A percentile compares a stretch with the other conserved stretches of the same genome.
These are phyloP conservation scores for Xylaria sp. DNA, from an alignment of 2,329 filamentous ascomycete species.

Conservation along the genomic window DNA sequence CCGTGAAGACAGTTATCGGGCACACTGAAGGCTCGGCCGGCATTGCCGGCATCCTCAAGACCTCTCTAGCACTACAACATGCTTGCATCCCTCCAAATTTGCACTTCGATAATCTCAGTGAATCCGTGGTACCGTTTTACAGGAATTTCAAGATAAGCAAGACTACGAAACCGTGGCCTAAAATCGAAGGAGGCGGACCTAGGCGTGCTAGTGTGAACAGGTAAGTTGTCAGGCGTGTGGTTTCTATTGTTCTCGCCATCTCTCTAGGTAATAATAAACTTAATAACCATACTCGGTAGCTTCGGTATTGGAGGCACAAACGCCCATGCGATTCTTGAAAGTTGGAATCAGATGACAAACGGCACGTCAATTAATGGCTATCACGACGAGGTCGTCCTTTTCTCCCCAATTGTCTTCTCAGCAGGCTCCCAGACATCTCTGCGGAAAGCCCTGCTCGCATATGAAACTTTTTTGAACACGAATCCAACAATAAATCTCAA, in stretches of 20 bases:
- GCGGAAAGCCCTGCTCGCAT: background rate
- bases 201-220: background rate
- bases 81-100: slow-evolving; percentile 26
- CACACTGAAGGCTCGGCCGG: slow-evolving; percentile 19
- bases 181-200: background rate
- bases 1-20: slow-evolving; percentile 16
- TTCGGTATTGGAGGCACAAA: background rate
- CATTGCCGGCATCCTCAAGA: slow-evolving; percentile 10
- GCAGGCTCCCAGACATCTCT: slow-evolving; percentile 10
- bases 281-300: background rate
- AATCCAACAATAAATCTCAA: background rate
- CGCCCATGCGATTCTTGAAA: slow-evolving; percentile 20
- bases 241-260: background rate
- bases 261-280: background rate
- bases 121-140: slow-evolving; percentile 4
- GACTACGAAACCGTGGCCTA: slow-evolving; percentile 2
- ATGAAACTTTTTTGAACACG: background rate
- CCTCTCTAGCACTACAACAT: slow-evolving; percentile 1
- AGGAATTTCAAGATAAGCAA: slow-evolving; percentile 9
- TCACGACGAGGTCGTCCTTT: background rate
- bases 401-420: slow-evolving; percentile 22
- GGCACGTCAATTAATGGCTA: background rate
- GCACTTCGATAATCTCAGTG: slow-evolving; percentile 9
- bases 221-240: background rate
- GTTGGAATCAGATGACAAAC: background rate